These are phyloP conservation scores for Panaeolus papilionaceus DNA, from an alignment of 768 basidiomycete genomes.

Conservation along the genomic window DNA sequence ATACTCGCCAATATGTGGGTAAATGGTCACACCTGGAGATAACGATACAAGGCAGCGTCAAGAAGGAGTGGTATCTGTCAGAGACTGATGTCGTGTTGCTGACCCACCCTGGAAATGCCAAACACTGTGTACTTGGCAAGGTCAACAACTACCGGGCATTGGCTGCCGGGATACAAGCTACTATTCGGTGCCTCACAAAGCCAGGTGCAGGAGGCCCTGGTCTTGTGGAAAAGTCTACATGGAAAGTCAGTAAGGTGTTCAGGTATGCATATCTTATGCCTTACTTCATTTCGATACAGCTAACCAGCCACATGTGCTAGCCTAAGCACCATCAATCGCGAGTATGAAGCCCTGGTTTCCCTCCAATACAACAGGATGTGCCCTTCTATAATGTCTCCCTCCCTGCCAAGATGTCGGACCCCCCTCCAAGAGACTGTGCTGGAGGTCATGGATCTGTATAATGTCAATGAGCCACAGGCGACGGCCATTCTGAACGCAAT, in stretches of 20 bases:
- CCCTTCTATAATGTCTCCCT: conserved; percentile 72
- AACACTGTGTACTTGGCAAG: conserved; percentile 71
- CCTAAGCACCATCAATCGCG: conserved; percentile 88
- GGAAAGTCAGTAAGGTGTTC: conserved; percentile 81
- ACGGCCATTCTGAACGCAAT: conserved; percentile 83
- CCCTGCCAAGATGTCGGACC: conserved; percentile 50
- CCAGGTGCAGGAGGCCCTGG: conserved; percentile 57
- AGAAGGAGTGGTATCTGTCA: conserved; percentile 74
- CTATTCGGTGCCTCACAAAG: conserved; percentile 59
- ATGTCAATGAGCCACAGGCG: conserved; percentile 95
- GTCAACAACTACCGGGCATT: conserved; percentile 40
- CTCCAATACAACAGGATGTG: conserved; percentile 84
- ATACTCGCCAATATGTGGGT: conserved; percentile 63
- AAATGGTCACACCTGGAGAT: conserved; percentile 86
- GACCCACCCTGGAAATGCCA: conserved; percentile 57
- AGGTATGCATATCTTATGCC: conserved; percentile 56
- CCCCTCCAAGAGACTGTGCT: conserved; percentile 55
- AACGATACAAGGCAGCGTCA: conserved; percentile 59
- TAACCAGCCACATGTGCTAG: conserved; percentile 46
- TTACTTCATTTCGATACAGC: conserved; percentile 16
- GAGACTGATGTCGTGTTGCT: conserved; percentile 91
- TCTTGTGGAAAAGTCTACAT: conserved; percentile 67
- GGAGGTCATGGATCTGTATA: conserved; percentile 69
- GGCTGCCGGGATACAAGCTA: conserved; percentile 57
- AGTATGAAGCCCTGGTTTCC: conserved; percentile 86